phyloP scores from a whole-genome alignment of 2,329 filamentous ascomycete species.

The Parascedosporium putredinis region DNA sequence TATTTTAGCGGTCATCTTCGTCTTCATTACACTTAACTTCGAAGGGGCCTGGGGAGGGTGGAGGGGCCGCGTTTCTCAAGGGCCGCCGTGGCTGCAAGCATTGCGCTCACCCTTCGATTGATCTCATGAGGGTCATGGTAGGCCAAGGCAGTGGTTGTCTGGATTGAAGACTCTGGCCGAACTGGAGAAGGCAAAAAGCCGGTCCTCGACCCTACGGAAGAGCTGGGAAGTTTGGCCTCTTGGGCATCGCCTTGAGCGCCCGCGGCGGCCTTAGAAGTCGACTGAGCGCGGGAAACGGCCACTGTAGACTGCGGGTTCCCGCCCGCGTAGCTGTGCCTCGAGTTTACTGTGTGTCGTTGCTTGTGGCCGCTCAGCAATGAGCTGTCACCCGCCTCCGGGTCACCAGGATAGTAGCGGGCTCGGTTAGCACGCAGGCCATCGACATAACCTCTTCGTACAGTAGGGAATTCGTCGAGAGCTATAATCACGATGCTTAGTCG shows the following conservation, averaged over 20 bases:
- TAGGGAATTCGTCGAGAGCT: neutral
- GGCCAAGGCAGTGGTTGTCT: neutral
- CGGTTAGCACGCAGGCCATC: neutral
- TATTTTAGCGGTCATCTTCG: constrained; percentile 23
- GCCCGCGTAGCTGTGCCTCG: neutral
- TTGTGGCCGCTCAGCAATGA: neutral
- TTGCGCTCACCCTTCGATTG: constrained; percentile 22
- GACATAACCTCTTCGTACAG: neutral
- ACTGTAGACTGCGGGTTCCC: neutral
- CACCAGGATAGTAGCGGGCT: neutral
- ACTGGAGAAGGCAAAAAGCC: neutral
- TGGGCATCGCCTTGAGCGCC: neutral
- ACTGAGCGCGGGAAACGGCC: neutral
- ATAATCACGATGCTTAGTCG: neutral
- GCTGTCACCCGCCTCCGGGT: neutral
- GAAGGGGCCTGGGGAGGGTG: constrained; percentile 10
- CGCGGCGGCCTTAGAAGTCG: neutral
- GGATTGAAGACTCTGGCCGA: neutral
- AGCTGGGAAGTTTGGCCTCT: neutral
- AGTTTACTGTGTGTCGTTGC: neutral
- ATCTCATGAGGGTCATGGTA: constrained; percentile 17
- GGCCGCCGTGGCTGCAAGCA: constrained; percentile 25
- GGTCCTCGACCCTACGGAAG: neutral
- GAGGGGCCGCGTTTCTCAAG: constrained; percentile 20
- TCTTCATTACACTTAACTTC: constrained; percentile 19